Percentiles rank a stretch among this genome's conserved stretches.
Conservation (phyloP, 768 basidiomycete genomes). For the Suillus lakei region DNA sequence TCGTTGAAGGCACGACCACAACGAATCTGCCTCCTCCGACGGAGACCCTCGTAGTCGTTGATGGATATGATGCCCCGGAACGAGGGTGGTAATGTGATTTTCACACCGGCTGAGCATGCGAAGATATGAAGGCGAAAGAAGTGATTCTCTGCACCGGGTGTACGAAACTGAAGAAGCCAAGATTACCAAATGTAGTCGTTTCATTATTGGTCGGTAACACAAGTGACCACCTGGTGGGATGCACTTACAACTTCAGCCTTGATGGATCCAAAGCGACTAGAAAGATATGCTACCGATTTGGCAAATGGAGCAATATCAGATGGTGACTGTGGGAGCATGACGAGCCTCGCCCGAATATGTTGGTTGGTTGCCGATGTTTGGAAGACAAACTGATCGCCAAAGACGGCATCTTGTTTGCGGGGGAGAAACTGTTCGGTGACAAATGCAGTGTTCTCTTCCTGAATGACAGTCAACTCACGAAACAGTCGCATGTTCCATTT, state of each 20-base stretch:
- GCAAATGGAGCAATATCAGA: slow-evolving; percentile 33
- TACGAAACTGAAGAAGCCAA: slow-evolving; percentile 24
- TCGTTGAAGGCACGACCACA: slow-evolving; percentile 31
- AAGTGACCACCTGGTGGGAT: slow-evolving; percentile 5
- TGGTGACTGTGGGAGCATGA: slow-evolving; percentile 31
- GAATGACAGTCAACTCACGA: slow-evolving; percentile 4
- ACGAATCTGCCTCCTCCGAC: slow-evolving; percentile 16
- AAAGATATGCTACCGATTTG: slow-evolving; percentile 38
- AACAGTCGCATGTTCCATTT: background rate
- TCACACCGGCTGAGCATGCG: slow-evolving; percentile 32
- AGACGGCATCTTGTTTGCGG: slow-evolving; percentile 32
- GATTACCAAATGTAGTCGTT: slow-evolving; percentile 10
- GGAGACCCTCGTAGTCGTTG: slow-evolving; percentile 17
- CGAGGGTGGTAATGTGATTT: slow-evolving; percentile 29
- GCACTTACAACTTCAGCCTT: slow-evolving; percentile 30
- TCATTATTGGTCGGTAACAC: slow-evolving; percentile 3
- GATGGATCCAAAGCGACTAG: slow-evolving; percentile 31
- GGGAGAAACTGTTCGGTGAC: slow-evolving; percentile 34
- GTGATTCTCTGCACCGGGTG: slow-evolving; percentile 30
- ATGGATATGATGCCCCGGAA: slow-evolving; percentile 35
- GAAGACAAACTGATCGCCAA: slow-evolving; percentile 36
- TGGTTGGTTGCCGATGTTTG: slow-evolving; percentile 25
- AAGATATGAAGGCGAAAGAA: slow-evolving; percentile 36
- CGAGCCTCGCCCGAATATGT: slow-evolving; percentile 31
- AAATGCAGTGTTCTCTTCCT: slow-evolving; percentile 24